Base-by-base conservation (phyloP, 169 alveolate species). In the Cryptosporidium ryanae region DNA sequence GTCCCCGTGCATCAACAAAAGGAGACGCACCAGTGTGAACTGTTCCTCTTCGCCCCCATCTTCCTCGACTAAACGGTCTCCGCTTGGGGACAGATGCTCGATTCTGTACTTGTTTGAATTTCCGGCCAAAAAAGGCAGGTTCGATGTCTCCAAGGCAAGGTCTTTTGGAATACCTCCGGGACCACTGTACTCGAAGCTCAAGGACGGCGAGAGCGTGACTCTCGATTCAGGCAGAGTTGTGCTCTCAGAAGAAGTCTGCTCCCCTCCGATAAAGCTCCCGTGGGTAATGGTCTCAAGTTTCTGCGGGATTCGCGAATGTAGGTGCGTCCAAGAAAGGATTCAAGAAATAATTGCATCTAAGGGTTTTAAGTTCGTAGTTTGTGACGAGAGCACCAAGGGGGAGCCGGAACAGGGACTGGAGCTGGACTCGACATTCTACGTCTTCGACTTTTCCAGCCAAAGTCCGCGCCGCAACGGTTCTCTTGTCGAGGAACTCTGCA, bases 171-270 rank as follows among this genome's bases (percentile, higher is more conserved):
- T 95, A 10, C 92, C 93, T 48, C 93, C 94, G 25, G 97, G 98
- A 23, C 96, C 96, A 55, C 90, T 90, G 34, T 94, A 87, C 81
- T 95, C 96, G 0, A 93, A 89, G 66, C 92, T 96, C 52, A 93
- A 94, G 84, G 92, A 91, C 54, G 98, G 98, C 27, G 92, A 93
- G 68, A 44, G 91, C 29, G 82, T 96, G 23, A 87, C 91, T 43
- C 71, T 94, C 27, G 82, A 81, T 44, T 91, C 92, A 82, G 94
- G 95, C 34, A 84, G 90, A 59, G 59, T 90, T 31, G 92, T 96
- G 32, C 82, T 90, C 7, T 94, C 96, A 18, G 83, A 84, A 52
- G 95, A 96, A 31, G 98, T 96, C 23, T 94, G 96, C 71, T 96
- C 91, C 31, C 93, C 93, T 31, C 94, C 95, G 23, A 76, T 90